A percentile compares a stretch with the other conserved stretches of the same genome.
These are phyloP conservation scores for Phyllosticta citriasiana DNA, from an alignment of 2,329 filamentous ascomycete genomes.

Conservation along the genomic window DNA sequence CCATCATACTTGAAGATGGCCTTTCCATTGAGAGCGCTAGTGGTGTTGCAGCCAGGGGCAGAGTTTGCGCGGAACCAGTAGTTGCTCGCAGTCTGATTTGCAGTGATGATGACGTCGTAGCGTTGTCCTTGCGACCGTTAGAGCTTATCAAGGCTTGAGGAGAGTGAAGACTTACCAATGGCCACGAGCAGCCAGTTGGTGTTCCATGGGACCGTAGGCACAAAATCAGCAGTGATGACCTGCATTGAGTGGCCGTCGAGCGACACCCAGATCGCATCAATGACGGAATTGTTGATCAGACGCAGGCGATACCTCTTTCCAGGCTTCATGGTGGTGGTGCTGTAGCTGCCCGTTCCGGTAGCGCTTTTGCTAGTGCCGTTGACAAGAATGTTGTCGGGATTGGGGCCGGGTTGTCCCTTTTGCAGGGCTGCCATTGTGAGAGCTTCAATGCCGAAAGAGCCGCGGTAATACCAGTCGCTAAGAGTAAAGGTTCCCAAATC, in stretches of 20 bases:
- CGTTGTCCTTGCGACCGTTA: constrained; percentile 21
- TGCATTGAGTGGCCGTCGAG: constrained; percentile 23
- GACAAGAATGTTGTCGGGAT: constrained; percentile 37
- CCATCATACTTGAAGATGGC: constrained; percentile 27
- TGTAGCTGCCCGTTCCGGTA: constrained; percentile 25
- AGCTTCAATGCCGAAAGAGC: constrained; percentile 16
- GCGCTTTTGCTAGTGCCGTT: constrained; percentile 47
- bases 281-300: constrained; percentile 43
- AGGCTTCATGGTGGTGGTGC: constrained; percentile 21
- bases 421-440: constrained; percentile 22
- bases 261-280: constrained; percentile 18
- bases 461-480: constrained; percentile 50
- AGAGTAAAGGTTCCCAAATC: constrained; percentile 50
- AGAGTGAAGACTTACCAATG: constrained; percentile 18
- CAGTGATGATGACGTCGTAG: constrained; percentile 36
- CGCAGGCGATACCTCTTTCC: constrained; percentile 47
- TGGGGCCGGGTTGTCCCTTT: constrained; percentile 19
- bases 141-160: not conserved
- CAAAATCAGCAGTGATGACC: constrained; percentile 25
- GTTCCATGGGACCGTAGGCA: constrained; percentile 22
- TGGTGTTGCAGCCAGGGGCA: constrained; percentile 23
- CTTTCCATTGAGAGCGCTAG: constrained; percentile 22
- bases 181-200: constrained; percentile 28
- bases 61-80: constrained; percentile 35
- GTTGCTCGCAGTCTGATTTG: constrained; percentile 29